These are phyloP conservation scores for Tardiomyces depauwii DNA, from an alignment of 1,139 yeast species.

Conservation along the genomic window DNA sequence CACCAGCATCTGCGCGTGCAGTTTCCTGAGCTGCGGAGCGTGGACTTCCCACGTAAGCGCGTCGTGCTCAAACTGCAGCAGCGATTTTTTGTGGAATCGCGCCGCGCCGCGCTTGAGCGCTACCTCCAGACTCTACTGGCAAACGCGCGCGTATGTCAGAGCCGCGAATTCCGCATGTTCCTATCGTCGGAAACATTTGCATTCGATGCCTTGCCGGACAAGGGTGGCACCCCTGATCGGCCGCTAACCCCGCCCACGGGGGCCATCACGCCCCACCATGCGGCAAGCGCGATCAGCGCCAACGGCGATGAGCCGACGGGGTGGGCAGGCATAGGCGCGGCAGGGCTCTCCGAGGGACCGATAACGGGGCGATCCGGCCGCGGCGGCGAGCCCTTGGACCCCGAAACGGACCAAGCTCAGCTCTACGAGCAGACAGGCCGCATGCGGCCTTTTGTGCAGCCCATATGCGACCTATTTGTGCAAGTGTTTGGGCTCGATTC, in stretches of 20 bases:
- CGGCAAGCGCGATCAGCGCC: neutral
- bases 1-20: conserved; percentile 50
- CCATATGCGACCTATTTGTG: conserved; percentile 68
- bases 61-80: conserved; percentile 55
- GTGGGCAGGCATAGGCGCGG: neutral
- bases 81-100: conserved; percentile 49
- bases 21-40: conserved; percentile 39
- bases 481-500: conserved; percentile 58
- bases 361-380: neutral
- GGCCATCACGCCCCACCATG: conserved; percentile 2
- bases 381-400: neutral
- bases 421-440: conserved; percentile 6
- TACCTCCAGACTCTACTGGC: conserved; percentile 49
- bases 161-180: conserved; percentile 62
- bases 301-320: neutral
- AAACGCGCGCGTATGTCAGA: conserved; percentile 62
- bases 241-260: neutral
- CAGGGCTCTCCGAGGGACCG: neutral
- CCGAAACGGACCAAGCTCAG: neutral
- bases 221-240: neutral
- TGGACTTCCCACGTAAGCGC: conserved; percentile 55
- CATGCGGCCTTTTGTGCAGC: conserved; percentile 52
- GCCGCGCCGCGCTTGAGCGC: conserved; percentile 49
- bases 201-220: conserved; percentile 8
- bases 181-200: conserved; percentile 60